Conservation (phyloP, 176 grass and related monocot genomes). For the Aegilops sharonensis region DNA sequence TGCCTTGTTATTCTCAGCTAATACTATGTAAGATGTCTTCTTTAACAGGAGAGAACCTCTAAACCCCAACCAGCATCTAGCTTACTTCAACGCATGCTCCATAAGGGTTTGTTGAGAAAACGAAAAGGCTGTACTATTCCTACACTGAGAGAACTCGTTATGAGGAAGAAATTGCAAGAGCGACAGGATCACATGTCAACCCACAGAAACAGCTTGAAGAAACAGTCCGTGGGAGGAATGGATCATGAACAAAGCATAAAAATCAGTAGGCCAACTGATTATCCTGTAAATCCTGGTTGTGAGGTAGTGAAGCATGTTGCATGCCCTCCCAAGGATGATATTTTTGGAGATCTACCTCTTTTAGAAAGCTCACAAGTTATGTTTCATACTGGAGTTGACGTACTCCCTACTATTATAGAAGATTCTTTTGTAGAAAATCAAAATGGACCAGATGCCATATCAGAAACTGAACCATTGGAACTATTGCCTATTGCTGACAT, state of each 20-base stretch:
- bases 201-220: constrained; percentile 34
- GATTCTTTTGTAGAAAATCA: constrained; percentile 40
- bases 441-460: constrained; percentile 33
- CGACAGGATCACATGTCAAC: constrained; percentile 9
- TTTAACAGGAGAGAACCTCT: constrained; percentile 50
- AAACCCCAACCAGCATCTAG: constrained; percentile 36
- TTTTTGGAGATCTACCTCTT: constrained; percentile 64
- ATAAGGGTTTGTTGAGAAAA: constrained; percentile 41
- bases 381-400: constrained; percentile 47
- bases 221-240: not conserved
- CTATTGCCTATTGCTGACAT: constrained; percentile 34
- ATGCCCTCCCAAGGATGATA: constrained; percentile 47
- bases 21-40: constrained; percentile 17
- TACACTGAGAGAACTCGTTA: constrained; percentile 24
- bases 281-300: constrained; percentile 21
- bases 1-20: constrained; percentile 27
- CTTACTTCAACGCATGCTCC: constrained; percentile 36
- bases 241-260: constrained; percentile 21
- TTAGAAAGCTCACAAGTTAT: constrained; percentile 49
- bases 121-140: constrained; percentile 20
- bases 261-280: constrained; percentile 14
- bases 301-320: constrained; percentile 34
- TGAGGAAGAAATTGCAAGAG: constrained; percentile 36
- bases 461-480: constrained; percentile 32
- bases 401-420: constrained; percentile 52